phyloP scores from a whole-genome alignment of 352 stramenopile genomes.

The Elongisporangium senticosum region DNA sequence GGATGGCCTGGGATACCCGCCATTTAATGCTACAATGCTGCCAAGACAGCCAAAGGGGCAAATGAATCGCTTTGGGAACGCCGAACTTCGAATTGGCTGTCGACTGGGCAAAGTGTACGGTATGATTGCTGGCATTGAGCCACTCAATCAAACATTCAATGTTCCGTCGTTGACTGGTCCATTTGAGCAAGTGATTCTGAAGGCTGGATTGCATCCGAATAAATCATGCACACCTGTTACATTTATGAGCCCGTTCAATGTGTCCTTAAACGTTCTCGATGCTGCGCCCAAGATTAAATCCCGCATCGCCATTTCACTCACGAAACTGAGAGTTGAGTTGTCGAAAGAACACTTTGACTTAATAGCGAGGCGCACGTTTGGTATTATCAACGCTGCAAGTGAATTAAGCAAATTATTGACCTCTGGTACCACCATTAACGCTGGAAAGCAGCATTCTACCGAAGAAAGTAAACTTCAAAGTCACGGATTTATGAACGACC shows the following conservation, averaged over 20 bases:
- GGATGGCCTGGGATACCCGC: conserved; percentile 67
- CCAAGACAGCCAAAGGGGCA: conserved; percentile 39
- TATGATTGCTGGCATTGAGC: conserved; percentile 21
- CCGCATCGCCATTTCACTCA: conserved; percentile 14
- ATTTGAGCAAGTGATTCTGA: background rate
- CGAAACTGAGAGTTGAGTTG: conserved; percentile 26
- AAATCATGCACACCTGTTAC: conserved; percentile 1
- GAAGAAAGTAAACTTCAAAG: background rate
- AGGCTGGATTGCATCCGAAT: background rate
- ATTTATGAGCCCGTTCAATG: conserved; percentile 48
- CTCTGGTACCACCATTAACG: background rate
- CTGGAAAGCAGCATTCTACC: background rate
- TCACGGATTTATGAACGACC: background rate
- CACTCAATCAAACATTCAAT: background rate
- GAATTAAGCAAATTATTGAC: background rate
- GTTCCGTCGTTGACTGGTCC: background rate
- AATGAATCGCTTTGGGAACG: conserved; percentile 41
- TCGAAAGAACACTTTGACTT: conserved; percentile 8
- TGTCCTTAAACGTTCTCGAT: conserved; percentile 35
- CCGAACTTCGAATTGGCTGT: conserved; percentile 29
- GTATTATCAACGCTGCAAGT: background rate
- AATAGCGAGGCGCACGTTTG: background rate
- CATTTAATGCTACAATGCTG: conserved; percentile 66
- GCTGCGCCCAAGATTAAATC: background rate
- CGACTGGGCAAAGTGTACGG: conserved; percentile 47